Evolutionary conservation across 768 basidiomycete species (phyloP).

Genomic region (Mycena crocata): DNA sequence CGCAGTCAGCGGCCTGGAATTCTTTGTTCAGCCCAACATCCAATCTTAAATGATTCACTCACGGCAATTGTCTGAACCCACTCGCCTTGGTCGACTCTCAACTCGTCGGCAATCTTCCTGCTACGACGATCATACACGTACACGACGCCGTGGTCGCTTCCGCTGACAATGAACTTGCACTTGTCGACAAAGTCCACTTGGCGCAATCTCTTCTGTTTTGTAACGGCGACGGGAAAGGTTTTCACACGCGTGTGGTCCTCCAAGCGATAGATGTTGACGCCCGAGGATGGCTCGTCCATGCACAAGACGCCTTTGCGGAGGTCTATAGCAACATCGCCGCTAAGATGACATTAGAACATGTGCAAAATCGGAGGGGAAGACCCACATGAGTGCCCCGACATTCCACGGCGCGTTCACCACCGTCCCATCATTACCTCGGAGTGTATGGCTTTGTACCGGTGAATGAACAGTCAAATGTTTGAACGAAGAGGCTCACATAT

Average conservation of each 20-base stretch:
- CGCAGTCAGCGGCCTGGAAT: constrained; percentile 23
- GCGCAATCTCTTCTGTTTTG: constrained; percentile 20
- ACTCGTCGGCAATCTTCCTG: constrained; percentile 18
- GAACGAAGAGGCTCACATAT: constrained; percentile 31
- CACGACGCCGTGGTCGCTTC: constrained; percentile 35
- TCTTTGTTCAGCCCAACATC: constrained; percentile 9
- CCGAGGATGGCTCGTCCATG: constrained; percentile 27
- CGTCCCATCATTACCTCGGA: constrained; percentile 28
- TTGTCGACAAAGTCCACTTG: constrained; percentile 30
- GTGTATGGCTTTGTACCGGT: constrained; percentile 25
- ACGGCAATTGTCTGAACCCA: constrained; percentile 29
- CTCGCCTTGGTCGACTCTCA: constrained; percentile 24
- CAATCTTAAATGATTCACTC: constrained; percentile 13
- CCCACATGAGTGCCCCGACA: constrained; percentile 33
- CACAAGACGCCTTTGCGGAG: constrained; percentile 19
- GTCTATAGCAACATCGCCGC: constrained; percentile 25
- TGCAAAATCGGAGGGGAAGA: constrained; percentile 9
- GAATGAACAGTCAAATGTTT: constrained; percentile 10
- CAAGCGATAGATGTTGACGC: constrained; percentile 20
- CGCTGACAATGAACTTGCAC: constrained; percentile 26
- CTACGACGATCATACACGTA: constrained; percentile 31
- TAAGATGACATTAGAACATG: constrained; percentile 11
- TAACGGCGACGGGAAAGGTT: constrained; percentile 26
- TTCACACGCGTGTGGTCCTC: constrained; percentile 18
- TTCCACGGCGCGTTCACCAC: constrained; percentile 16